Evolutionary conservation across 352 stramenopile genomes (phyloP), one percentile per base, ranked within the genome.

Genomic region (Phytophthora vignae): DNA sequence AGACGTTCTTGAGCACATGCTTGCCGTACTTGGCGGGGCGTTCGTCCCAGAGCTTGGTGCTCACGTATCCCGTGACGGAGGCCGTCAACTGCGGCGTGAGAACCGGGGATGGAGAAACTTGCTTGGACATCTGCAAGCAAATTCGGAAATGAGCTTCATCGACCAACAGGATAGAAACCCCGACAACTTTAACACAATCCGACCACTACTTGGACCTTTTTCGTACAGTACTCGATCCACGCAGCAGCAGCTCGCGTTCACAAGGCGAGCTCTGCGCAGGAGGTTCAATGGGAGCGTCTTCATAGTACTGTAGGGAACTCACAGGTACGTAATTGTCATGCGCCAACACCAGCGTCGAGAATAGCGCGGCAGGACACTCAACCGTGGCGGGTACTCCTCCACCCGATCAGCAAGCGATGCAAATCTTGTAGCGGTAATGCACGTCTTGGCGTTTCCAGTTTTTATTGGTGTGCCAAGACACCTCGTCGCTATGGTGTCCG

Each of bases 11-110:
- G 46, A 53, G n/a, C 19, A 25, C 8, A 53, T 53, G 46, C 12
- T 17, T 84, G 48, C 76, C 64, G 55, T 82, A 88, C 63, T 84
- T 83, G 59, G 65, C 33, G 5, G 71, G 68, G 11, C 46, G 46
- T 53, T 53, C 46, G 12, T 27, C 19, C 19, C 19, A 29, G 46
- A 53, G 19, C 46, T 27, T 53, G 46, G 46, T 9, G 17, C 19
- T 53, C 46, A 53, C 46, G 19, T 53, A 53, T 4, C 46, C 19
- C 46, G 46, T 27, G 46, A 17, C 10, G 8, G 19, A 53, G 7
- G 46, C 19, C 10, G 19, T 53, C 19, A 53, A 15, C 10, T 53
- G 46, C 19, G 46, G 46, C 19, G 46, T 53, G 46, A 53, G 46
- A 29, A 27, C n/a, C 3, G 46, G 46, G 14, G n/a, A 52, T 12